Evolutionary conservation across 78 protist genomes (phyloP), one percentile per base, ranked within the genome.

Genomic region (Dictyostelium firmibasis): DNA sequence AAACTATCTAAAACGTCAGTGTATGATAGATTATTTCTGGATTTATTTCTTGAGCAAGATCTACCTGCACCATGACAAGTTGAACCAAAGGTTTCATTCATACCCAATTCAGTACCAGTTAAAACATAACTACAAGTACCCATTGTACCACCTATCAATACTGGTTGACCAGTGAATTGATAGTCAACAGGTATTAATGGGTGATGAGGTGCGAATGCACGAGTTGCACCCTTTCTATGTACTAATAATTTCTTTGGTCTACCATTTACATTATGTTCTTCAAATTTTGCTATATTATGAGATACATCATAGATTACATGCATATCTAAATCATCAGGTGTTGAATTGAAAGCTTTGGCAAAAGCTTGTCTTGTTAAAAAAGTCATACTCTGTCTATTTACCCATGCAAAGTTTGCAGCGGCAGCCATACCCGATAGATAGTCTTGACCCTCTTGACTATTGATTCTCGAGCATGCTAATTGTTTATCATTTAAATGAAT

Each of bases 31-130:
- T 83, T 81, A 33, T 86, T 86, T 41, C 98, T 93, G 35, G 98
- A 94, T 57, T 95, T 95, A 72, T 74, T 83, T n/a, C 99, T 72
- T 4, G 98, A 95, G 92, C 25, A 44, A 13, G 99, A 97, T n/a
- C 99, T 79, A 53, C 99, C 99, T 0, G 99, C 99, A 4, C 99
- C 99, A 92, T 99, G 99, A 92, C 99, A 99, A 2, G 99, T 98
- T 36, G 92, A 57, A 7, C 99, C 99, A 74, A 96, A 98, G 4
- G 99, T 97, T 13, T 98, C 94, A 9, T 10, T 20, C 97, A 98
- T 97, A 23, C 99, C 97, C 10, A 50, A 18, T 33, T 98, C 97
- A 10, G 99, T 98, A 47, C 99, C 99, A 1, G 97, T 97, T 20
- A 99, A 97, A 10, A 99, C 98, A 74, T 97, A 99, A 69, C 96